Evolutionary conservation across 306 rosid genomes (phyloP).

Genomic region (Hippophae rhamnoides): DNA sequence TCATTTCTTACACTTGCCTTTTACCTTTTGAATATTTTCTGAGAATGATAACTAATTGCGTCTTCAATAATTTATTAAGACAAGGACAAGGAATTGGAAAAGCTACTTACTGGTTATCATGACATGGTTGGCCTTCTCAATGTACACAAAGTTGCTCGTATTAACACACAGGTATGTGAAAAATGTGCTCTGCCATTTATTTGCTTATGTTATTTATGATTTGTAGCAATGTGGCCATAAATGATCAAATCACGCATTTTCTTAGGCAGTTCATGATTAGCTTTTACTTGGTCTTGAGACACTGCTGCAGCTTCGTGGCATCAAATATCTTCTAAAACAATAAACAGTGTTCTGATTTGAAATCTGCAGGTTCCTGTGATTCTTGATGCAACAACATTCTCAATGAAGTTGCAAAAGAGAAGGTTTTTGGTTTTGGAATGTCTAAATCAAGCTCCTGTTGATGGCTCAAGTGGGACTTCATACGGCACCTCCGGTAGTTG

Average conservation of each 20-base stretch:
- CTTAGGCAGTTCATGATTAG: background rate
- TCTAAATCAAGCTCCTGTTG: conserved; percentile 81
- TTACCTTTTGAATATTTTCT: conserved; percentile 1
- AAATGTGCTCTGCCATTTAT: conserved; percentile 5
- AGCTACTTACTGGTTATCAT: conserved; percentile 86
- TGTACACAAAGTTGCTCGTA: conserved; percentile 63
- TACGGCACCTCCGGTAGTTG: conserved; percentile 65
- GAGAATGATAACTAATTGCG: conserved; percentile 4
- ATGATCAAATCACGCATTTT: background rate
- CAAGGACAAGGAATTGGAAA: conserved; percentile 76
- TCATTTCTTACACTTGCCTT: conserved; percentile 15
- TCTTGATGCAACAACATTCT: conserved; percentile 68
- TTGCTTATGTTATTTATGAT: background rate
- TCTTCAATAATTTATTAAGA: conserved; percentile 32
- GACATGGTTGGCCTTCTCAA: conserved; percentile 86
- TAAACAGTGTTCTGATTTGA: conserved; percentile 1
- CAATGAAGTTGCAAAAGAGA: conserved; percentile 68
- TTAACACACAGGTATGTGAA: conserved; percentile 66
- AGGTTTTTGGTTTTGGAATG: conserved; percentile 75
- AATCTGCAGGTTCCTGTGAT: conserved; percentile 57
- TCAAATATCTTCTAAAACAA: too few relatives aligned
- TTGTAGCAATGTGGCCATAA: too few relatives aligned
- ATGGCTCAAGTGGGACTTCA: conserved; percentile 66
- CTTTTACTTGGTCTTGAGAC: background rate
- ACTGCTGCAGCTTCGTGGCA: background rate